Evolutionary conservation across 352 stramenopile genomes (phyloP), one percentile per base, ranked within the genome.

Genomic region (Globisporangium parvum): DNA sequence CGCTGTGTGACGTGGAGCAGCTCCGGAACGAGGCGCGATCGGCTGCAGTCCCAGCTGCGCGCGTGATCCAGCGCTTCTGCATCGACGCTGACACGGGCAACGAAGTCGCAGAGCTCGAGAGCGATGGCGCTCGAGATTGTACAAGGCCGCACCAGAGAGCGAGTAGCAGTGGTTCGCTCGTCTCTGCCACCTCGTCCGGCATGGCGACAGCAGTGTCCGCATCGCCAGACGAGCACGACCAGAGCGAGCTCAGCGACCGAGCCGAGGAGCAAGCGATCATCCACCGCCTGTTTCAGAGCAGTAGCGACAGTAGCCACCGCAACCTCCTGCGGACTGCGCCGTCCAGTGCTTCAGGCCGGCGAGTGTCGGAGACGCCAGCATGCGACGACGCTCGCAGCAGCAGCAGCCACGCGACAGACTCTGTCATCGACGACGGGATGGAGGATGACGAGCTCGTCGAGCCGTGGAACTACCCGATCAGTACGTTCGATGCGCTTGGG

Each of bases 401-500:
- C 31, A 31, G 31, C 33, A 46, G n/a, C 24, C 18, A 4, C n/a
- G 20, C 35, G 14, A 18, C 9, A 18, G 18, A 8, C 23, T 2
- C 17, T 28, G 39, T 0, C 14, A 18, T 8, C 11, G 35, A 21
- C 6, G 39, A 35, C 10, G 44, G 44, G 10, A 24, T 15, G 8
- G 6, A 49, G 39, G 52, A 57, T 8, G 45, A 58, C 12, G 57
- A 72, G 5, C 17, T 53, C 0, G 21, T 28, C 9, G 72, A 82
- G 60, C 59, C 67, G 14, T 89, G 79, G 79, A 89, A 80, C 50
- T 80, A 82, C 51, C 67, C 76, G 14, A 75, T 86, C 57, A 80
- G 69, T 35, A 85, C 76, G 15, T 87, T 89, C 20, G 79, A 87
- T 48, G 56, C 67, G 8, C 60, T 87, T 10, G 57, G 57, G 1